Evolutionary conservation across 2,329 filamentous ascomycete genomes (phyloP).

Genomic region (Verticillium longisporum): DNA sequence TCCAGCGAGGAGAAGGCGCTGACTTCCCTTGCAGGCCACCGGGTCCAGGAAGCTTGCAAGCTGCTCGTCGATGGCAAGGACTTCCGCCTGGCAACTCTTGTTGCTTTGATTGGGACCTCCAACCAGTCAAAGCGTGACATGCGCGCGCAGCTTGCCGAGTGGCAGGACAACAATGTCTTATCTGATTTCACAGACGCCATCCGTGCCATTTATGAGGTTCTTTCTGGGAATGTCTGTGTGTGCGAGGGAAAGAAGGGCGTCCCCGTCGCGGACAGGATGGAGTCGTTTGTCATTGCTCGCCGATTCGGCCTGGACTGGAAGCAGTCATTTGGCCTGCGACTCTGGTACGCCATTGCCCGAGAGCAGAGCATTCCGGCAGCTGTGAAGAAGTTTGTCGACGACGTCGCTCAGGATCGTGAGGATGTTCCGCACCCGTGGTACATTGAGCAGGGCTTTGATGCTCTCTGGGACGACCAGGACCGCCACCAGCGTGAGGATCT

Average conservation of each 20-base stretch:
- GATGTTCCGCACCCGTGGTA: conserved; percentile 69
- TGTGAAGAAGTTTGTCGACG: conserved; percentile 65
- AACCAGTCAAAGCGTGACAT: conserved; percentile 66
- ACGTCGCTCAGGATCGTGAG: conserved; percentile 66
- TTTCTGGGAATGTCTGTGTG: conserved; percentile 80
- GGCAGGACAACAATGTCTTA: conserved; percentile 75
- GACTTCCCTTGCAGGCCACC: conserved; percentile 69
- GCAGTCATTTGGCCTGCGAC: conserved; percentile 81
- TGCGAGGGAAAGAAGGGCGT: conserved; percentile 70
- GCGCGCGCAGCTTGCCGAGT: conserved; percentile 71
- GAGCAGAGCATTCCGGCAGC: conserved; percentile 66
- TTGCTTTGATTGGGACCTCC: conserved; percentile 75
- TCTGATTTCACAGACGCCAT: conserved; percentile 82
- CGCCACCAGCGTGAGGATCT: conserved; percentile 63
- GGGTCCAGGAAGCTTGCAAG: conserved; percentile 76
- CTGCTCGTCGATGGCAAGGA: conserved; percentile 69
- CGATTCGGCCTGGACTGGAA: conserved; percentile 88
- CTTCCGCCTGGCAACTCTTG: conserved; percentile 75
- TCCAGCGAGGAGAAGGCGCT: conserved; percentile 79
- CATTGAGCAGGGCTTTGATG: conserved; percentile 48
- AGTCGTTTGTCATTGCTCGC: conserved; percentile 74
- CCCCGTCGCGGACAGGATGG: conserved; percentile 71
- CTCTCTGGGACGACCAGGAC: conserved; percentile 54
- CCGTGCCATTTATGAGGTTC: conserved; percentile 80
- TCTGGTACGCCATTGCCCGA: conserved; percentile 76